A percentile compares a stretch with the other conserved stretches of the same genome.
phyloP scores from a whole-genome alignment of 1,284 basidiomycete genomes.

The Farysia itapuensis region DNA sequence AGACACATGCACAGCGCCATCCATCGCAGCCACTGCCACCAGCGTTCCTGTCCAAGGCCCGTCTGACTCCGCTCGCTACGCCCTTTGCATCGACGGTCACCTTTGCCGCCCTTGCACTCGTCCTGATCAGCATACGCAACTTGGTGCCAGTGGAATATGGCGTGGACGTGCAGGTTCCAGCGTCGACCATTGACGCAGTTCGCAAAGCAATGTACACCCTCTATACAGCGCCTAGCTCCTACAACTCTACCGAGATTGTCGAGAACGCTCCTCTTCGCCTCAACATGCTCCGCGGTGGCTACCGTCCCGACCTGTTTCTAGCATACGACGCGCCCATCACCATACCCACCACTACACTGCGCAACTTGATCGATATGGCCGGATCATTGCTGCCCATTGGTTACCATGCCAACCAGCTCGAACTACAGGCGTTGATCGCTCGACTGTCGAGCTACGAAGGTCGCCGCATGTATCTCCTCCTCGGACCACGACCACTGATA shows the following conservation, averaged over 20 bases:
- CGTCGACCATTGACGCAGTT: slow-evolving; percentile 4
- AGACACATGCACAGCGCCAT: slow-evolving; percentile 1
- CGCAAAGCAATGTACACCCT: slow-evolving; percentile 5
- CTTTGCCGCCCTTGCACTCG: slow-evolving; percentile 1
- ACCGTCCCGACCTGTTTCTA: slow-evolving; percentile 28
- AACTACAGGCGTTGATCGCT: slow-evolving; percentile 28
- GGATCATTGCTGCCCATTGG: slow-evolving; percentile 14
- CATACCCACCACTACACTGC: slow-evolving; percentile 23
- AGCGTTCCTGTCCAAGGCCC: slow-evolving; percentile 5
- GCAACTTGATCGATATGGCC: slow-evolving; percentile 13
- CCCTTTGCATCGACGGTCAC: slow-evolving; percentile 15
- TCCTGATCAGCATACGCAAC: slow-evolving; percentile 17
- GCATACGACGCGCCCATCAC: slow-evolving; percentile 23
- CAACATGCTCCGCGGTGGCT: slow-evolving; percentile 16
- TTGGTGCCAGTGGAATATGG: slow-evolving; percentile 22
- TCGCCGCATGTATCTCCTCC: slow-evolving; percentile 23
- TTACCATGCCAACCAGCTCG: slow-evolving; percentile 6
- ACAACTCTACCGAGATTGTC: not conserved
- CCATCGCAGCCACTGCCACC: slow-evolving; percentile 3
- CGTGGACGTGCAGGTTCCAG: slow-evolving; percentile 19
- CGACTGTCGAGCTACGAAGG: slow-evolving; percentile 35
- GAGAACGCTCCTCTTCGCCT: slow-evolving; percentile 12
- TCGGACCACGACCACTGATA: slow-evolving; percentile 16
- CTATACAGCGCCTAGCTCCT: slow-evolving; percentile 6
- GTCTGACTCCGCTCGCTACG: slow-evolving; percentile 17